These are phyloP conservation scores for Alternaria conjuncta DNA, from an alignment of 2,329 filamentous ascomycete genomes.

Conservation along the genomic window DNA sequence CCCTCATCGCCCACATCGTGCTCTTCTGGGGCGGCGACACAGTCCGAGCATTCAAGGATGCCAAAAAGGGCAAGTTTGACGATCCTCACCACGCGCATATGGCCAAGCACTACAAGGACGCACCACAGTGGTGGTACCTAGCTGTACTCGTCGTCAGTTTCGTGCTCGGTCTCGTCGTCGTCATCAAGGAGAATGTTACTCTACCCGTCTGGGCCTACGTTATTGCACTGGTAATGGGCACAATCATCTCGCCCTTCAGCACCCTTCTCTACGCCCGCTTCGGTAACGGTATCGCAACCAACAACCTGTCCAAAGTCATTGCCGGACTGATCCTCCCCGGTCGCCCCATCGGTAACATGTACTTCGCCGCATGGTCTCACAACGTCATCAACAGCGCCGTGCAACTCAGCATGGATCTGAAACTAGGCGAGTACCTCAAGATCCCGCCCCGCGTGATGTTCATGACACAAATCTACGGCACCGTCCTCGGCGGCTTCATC, in stretches of 20 bases:
- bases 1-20: conserved; percentile 15
- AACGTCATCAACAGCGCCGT: conserved; percentile 18
- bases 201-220: conserved; percentile 21
- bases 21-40: conserved; percentile 23
- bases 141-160: conserved; percentile 18
- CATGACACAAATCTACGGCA: conserved; percentile 21
- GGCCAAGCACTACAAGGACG: conserved; percentile 19
- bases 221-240: conserved; percentile 12
- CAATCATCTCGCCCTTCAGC: conserved; percentile 20
- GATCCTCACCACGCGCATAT: conserved; percentile 21
- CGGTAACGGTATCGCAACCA: conserved; percentile 23
- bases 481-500: conserved; percentile 21
- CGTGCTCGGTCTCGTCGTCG: conserved; percentile 18
- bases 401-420: conserved; percentile 20
- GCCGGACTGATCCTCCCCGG: conserved; percentile 20
- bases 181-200: conserved; percentile 21
- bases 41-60: conserved; percentile 16
- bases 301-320: conserved; percentile 23
- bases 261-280: conserved; percentile 19
- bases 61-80: conserved; percentile 13
- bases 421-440: conserved; percentile 22
- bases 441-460: conserved; percentile 25
- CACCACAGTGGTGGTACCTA: conserved; percentile 23
- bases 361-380: conserved; percentile 22
- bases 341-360: conserved; percentile 22